Evolutionary conservation across 176 grass and related monocot genomes (phyloP).

Genomic region (bread wheat (Triticum aestivum)): DNA sequence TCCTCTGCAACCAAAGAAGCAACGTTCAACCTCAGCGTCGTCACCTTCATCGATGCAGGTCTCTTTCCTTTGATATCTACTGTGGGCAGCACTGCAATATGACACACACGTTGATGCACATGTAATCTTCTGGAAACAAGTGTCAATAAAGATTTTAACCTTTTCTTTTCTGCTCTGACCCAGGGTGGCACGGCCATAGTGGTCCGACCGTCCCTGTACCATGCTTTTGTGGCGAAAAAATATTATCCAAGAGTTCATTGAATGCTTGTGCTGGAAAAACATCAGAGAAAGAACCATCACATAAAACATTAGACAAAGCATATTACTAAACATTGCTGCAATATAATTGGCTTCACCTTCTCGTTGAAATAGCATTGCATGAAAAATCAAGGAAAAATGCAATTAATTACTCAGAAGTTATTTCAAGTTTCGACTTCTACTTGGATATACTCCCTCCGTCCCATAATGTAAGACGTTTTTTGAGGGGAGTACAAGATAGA

Average conservation of each 20-base stretch:
- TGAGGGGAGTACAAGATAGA: not conserved
- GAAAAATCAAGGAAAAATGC: not conserved
- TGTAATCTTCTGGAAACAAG: not conserved
- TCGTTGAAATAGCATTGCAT: not conserved
- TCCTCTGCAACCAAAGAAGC: slow-evolving; percentile 3
- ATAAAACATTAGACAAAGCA: not conserved
- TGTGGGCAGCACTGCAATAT: not conserved
- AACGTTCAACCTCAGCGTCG: slow-evolving; percentile 1
- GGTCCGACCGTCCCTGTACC: not conserved
- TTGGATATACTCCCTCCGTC: not conserved
- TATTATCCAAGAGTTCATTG: not conserved
- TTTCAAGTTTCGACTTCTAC: not conserved
- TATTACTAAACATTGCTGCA: not conserved
- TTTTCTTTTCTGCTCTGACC: not conserved
- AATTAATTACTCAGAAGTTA: not conserved
- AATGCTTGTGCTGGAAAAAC: not conserved
- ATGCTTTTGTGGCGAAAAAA: not conserved
- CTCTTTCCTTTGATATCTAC: slow-evolving; percentile 5
- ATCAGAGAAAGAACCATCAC: not conserved
- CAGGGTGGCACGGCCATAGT: not conserved
- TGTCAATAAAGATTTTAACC: not conserved
- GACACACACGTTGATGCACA: not conserved
- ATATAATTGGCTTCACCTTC: not conserved
- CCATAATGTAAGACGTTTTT: too few relatives aligned
- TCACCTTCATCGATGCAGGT: not conserved